Evolutionary conservation across 2,329 filamentous ascomycete species (phyloP), one percentile per base, ranked within the genome.

Genomic region (Colletotrichum sansevieriae): DNA sequence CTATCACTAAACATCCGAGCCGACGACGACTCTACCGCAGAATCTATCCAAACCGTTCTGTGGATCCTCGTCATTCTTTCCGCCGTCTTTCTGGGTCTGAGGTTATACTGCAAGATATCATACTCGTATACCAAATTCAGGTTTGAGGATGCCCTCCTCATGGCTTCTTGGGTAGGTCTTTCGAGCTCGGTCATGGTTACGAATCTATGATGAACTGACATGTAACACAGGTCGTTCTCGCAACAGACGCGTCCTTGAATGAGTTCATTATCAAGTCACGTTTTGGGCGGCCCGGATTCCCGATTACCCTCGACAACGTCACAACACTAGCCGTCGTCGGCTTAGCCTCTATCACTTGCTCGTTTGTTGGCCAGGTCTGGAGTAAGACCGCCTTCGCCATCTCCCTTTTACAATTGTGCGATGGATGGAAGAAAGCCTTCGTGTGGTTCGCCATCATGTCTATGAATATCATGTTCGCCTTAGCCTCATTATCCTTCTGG

Each of bases 341-440:
- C 22, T 63, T 68, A 55, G 74, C 37, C 63, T 75, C 20, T 70
- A 74, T 56, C 74, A 75, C 22, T 66, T 76, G 44, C 75, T 77
- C 20, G 74, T 81, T 46, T 62, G 79, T 22, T 74, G 75, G 5
- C 73, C 79, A 41, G 9, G 74, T 76, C 13, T 80, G 76, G 77
- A 79, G 77, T 68, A 82, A 82, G 68, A 80, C 79, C 0, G 80
- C 80, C 2, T 80, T 82, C 49, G 78, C 77, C 9, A 59, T 80
- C 3, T 79, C 78, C 3, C 71, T 80, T 4, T 71, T 78, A 10
- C 74, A 76, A 4, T 72, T 80, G 35, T 73, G 73, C 6, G 70
- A 75, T 8, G 74, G 75, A 4, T 71, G 71, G 63, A 71, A 75
- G 46, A 74, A 72, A 41, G 55, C 55, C 4, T 62, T 75, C 9